Conservation (phyloP, 345 rosid species). For the Theobroma cacao region DNA sequence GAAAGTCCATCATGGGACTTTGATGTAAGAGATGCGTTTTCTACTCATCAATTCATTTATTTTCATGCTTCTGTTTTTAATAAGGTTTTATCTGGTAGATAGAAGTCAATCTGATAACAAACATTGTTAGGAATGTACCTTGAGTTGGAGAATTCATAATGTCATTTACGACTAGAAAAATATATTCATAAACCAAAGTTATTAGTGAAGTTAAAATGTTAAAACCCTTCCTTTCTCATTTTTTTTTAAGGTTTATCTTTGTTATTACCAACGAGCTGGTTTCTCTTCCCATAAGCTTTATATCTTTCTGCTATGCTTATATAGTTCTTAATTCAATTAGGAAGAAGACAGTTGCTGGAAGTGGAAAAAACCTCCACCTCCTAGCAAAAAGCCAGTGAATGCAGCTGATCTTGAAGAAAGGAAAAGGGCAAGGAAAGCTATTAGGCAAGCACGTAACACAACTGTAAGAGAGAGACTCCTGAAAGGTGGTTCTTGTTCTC, state of each 20-base stretch:
- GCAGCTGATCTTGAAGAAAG: conserved; percentile 28
- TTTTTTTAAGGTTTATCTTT: neutral
- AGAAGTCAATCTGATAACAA: neutral
- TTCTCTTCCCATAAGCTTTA: neutral
- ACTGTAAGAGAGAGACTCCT: conserved; percentile 36
- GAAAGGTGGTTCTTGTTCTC: conserved; percentile 32
- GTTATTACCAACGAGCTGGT: neutral
- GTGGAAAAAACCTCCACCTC: conserved; percentile 56
- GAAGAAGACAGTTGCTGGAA: conserved; percentile 46
- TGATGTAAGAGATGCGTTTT: conserved; percentile 30
- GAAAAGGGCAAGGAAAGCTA: conserved; percentile 21
- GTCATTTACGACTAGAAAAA: neutral
- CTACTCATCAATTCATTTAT: neutral
- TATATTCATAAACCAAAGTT: neutral
- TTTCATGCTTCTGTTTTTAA: neutral
- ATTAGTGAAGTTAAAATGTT: neutral
- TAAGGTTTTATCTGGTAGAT: neutral
- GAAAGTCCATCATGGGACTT: conserved; percentile 54
- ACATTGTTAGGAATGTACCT: neutral
- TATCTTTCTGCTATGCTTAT: neutral
- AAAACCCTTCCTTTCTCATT: neutral
- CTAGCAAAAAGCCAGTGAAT: conserved; percentile 31
- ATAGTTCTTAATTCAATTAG: conserved; percentile 24
- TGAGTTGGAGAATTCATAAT: neutral
- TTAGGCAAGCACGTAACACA: conserved; percentile 24